These are phyloP conservation scores for Dalbergia cochinchinensis DNA, from an alignment of 306 rosid species.

Conservation along the genomic window DNA sequence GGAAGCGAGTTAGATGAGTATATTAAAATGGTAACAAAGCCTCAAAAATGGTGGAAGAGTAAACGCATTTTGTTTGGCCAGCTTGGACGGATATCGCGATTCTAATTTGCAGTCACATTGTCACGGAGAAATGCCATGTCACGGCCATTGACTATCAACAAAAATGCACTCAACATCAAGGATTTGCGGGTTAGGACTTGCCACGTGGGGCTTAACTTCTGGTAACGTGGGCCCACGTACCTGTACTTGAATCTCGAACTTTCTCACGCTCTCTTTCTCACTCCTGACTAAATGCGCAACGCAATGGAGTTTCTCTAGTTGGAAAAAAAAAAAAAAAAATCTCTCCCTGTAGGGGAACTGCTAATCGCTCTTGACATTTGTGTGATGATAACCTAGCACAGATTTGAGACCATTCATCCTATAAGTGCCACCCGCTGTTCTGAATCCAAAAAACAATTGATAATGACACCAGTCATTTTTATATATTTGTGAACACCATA, in stretches of 20 bases:
- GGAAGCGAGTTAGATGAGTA: neutral
- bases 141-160: neutral
- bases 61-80: too few relatives aligned
- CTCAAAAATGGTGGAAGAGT: too few relatives aligned
- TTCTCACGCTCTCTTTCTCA: conserved; percentile 7
- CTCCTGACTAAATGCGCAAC: neutral
- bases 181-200: neutral
- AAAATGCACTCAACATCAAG: neutral
- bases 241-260: neutral
- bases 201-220: neutral
- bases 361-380: neutral
- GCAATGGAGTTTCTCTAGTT: neutral
- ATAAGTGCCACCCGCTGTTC: neutral
- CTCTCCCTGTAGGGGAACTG: neutral
- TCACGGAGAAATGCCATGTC: neutral
- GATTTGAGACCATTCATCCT: conserved; percentile 23
- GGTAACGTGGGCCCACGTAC: neutral
- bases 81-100: too few relatives aligned
- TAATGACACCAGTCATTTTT: neutral
- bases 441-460: neutral
- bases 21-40: neutral
- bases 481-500: too few relatives aligned
- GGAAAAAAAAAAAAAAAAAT: too few relatives aligned
- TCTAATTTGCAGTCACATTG: neutral
- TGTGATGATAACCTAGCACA: neutral